Percentiles rank a stretch among this genome's conserved stretches.
phyloP scores from a whole-genome alignment of 352 stramenopile genomes.

The Phytophthora lateralis region DNA sequence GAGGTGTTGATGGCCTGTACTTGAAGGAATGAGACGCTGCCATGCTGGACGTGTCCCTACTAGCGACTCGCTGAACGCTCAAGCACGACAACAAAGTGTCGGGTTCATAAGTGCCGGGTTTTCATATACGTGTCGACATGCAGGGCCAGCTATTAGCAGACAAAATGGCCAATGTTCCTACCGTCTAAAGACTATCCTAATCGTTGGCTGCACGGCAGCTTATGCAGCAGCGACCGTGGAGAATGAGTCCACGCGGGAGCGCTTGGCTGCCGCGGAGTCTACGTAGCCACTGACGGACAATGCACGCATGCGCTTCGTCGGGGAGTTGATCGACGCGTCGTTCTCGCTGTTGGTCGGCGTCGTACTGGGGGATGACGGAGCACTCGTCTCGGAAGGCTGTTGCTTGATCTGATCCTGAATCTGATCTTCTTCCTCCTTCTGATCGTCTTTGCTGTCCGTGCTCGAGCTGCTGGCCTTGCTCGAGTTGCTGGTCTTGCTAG shows the following conservation, averaged over 20 bases:
- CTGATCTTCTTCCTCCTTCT: slow-evolving; percentile 15
- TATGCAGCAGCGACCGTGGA: slow-evolving; percentile 48
- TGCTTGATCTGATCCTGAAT: slow-evolving; percentile 38
- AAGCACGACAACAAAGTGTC: slow-evolving; percentile 6
- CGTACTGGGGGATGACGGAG: slow-evolving; percentile 17
- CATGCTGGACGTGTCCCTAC: slow-evolving; percentile 19
- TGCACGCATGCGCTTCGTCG: slow-evolving; percentile 79
- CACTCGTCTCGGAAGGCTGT: slow-evolving; percentile 28
- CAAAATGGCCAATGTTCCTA: slow-evolving; percentile 32
- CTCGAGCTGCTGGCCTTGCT: slow-evolving; percentile 5
- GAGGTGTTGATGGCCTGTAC: too few relatives aligned
- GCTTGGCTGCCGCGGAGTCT: slow-evolving; percentile 59
- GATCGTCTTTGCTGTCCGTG: neutral
- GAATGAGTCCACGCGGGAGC: slow-evolving; percentile 69
- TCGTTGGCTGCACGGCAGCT: slow-evolving; percentile 2
- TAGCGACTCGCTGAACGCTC: slow-evolving; percentile 4
- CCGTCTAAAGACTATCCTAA: slow-evolving; percentile 41
- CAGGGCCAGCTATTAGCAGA: slow-evolving; percentile 12
- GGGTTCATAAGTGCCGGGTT: slow-evolving; percentile 30
- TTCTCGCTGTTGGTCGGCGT: slow-evolving; percentile 31
- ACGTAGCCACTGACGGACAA: slow-evolving; percentile 68
- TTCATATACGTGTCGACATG: slow-evolving; percentile 20
- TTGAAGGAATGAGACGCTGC: slow-evolving; percentile 4
- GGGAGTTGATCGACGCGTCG: slow-evolving; percentile 57
- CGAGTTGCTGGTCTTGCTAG: neutral